Conservation (phyloP, 352 stramenopile species). For the Aphanomyces cochlioides region DNA sequence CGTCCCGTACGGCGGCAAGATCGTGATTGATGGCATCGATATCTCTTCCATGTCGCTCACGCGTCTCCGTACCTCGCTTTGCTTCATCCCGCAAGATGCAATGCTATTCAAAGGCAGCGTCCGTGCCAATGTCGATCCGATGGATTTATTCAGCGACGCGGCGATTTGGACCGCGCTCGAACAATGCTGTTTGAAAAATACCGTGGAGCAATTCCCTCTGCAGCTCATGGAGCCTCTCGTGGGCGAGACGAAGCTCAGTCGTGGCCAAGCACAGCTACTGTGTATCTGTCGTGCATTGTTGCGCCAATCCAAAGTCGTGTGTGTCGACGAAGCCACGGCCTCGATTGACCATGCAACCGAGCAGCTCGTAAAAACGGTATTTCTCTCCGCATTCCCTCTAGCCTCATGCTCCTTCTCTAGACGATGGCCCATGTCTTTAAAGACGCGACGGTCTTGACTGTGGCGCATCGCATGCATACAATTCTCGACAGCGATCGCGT, state of each 20-base stretch:
- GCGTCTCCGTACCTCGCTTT: constrained; percentile 61
- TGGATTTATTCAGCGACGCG: constrained; percentile 39
- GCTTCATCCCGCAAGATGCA: constrained; percentile 80
- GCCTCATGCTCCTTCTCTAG: constrained; percentile 33
- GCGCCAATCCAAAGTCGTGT: constrained; percentile 89
- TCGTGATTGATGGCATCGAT: constrained; percentile 72
- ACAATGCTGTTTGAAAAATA: constrained; percentile 46
- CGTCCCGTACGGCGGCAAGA: constrained; percentile 50
- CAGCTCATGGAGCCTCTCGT: constrained; percentile 47
- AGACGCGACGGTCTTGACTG: constrained; percentile 93
- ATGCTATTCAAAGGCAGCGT: constrained; percentile 80
- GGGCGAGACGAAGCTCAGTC: constrained; percentile 54
- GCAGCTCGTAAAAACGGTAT: constrained; percentile 60
- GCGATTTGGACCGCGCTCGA: constrained; percentile 55
- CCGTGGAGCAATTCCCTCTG: constrained; percentile 41
- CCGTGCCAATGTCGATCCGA: constrained; percentile 82
- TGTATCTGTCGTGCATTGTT: constrained; percentile 80
- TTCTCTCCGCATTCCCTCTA: not conserved
- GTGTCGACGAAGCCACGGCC: constrained; percentile 89
- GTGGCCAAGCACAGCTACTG: constrained; percentile 70
- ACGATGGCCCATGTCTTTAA: constrained; percentile 91
- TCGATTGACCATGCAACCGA: constrained; percentile 90
- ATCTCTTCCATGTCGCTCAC: constrained; percentile 56
- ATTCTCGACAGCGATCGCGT: constrained; percentile 93
- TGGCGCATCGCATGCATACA: constrained; percentile 95